Base-by-base conservation (phyloP, 2,329 filamentous ascomycete genomes). In the Botrytis tulipae region DNA sequence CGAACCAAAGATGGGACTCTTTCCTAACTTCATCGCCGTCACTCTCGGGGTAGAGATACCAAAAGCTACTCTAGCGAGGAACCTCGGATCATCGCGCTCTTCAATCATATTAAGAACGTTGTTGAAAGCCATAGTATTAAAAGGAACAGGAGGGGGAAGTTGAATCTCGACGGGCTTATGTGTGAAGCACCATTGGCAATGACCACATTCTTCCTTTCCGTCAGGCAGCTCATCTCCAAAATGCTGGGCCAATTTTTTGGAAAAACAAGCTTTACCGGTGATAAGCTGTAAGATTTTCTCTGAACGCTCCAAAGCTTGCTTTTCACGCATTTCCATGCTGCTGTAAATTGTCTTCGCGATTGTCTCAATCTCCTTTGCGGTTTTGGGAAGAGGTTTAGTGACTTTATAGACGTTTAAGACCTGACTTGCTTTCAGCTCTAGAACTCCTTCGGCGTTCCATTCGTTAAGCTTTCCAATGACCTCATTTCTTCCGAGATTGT, bases 41-140 rank as follows among this genome's bases (percentile, higher is more conserved):
- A 89, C 83, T 1, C 88, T 81, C 0, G 89, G 89, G 76, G 87
- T 91, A 62, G 82, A 83, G 78, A 91, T 90, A 0, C 89, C 89
- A 78, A 90, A 91, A 0, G 88, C 89, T 6, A 91, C 81, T 32
- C 87, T 84, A 0, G 89, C 87, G 42, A 91, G 81, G 75, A 90
- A 87, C 20, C 89, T 81, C 3, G 89, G 83, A 78, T 91, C 89
- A 65, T 91, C 87, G 3, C 87, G 83, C 1, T 85, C 84, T 0
- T 80, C 76, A 20, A 86, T 85, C 0, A 79, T 82, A 0, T 79
- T 74, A 1, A 91, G 80, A 0, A 91, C 80, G 1, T 77, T 79
- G 10, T 79, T 73, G 65, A 90, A 85, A 0, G 82, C 82, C 0
- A 73, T 73, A 0, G 76, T 72, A 72, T 88, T 81, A 5, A 87